A percentile compares a stretch with the other conserved stretches of the same genome.
These are phyloP conservation scores for Stenogyne calaminthoides DNA, from an alignment of 305 asterid genomes.

Conservation along the genomic window DNA sequence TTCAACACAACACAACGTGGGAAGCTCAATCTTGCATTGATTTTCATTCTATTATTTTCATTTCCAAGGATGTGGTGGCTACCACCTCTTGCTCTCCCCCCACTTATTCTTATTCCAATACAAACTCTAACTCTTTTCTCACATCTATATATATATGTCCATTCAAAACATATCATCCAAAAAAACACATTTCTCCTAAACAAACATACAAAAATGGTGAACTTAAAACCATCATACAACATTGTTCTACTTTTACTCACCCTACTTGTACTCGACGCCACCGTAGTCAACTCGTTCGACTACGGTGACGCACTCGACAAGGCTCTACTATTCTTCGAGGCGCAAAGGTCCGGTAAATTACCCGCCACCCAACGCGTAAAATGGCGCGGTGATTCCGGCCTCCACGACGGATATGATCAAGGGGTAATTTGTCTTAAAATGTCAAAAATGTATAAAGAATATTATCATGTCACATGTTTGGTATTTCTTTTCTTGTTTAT, in stretches of 20 bases:
- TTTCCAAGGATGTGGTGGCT: slow-evolving; percentile 68
- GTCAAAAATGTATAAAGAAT: neutral
- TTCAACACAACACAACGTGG: slow-evolving; percentile 62
- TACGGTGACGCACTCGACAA: slow-evolving; percentile 53
- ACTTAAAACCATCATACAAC: slow-evolving; percentile 17
- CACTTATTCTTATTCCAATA: slow-evolving; percentile 17
- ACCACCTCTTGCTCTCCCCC: slow-evolving; percentile 42
- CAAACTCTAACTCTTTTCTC: slow-evolving; percentile 6
- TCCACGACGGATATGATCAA: slow-evolving; percentile 70
- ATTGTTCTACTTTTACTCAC: slow-evolving; percentile 45
- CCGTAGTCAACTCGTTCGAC: slow-evolving; percentile 44
- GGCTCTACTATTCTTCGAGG: slow-evolving; percentile 69
- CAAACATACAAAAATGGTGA: slow-evolving; percentile 40
- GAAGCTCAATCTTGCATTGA: slow-evolving; percentile 51
- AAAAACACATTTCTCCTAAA: slow-evolving; percentile 1
- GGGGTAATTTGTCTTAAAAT: slow-evolving; percentile 42
- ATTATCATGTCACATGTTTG: slow-evolving; percentile 13
- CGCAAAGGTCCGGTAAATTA: slow-evolving; percentile 79
- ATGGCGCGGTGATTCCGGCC: slow-evolving; percentile 84
- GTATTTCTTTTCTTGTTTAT: neutral
- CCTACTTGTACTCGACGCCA: slow-evolving; percentile 41
- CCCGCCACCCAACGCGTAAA: slow-evolving; percentile 58
- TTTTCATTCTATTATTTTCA: slow-evolving; percentile 28
- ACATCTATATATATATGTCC: slow-evolving; percentile 22
- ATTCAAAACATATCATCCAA: slow-evolving; percentile 22